Base-by-base conservation (phyloP, 768 basidiomycete genomes). In the Auriscalpium microsporum region DNA sequence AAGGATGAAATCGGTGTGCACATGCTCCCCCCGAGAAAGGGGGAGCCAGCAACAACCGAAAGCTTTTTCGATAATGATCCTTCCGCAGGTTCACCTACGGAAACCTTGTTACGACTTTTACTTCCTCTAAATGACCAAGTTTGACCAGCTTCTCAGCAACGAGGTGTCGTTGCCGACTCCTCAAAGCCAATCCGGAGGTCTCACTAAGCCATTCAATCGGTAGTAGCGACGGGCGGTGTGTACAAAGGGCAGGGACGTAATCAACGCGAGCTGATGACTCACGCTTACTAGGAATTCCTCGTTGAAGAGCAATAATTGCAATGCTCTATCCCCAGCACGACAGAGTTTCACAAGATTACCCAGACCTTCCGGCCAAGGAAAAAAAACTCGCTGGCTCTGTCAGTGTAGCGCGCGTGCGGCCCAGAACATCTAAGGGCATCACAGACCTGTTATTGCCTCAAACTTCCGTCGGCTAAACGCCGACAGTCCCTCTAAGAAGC, bases 301-400 rank as follows among this genome's bases (percentile, higher is more conserved):
- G 82, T 86, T 87, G 83, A 87, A 86, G 86, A 86, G 83, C 84
- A 82, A 87, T 86, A 87, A 85, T 86, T 86, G 82, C 84, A 87
- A 85, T 85, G 82, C 83, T 86, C 85, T 84, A 86, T 86, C 83
- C 84, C 84, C 83, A 83, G 79, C 82, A 84, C 79, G 80, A 83
- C 80, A 77, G 77, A 78, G 80, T 82, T 83, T 83, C 80, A 83
- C 80, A 82, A 82, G 81, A 82, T 83, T 83, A 81, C 81, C 81
- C 79, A 75, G 76, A 76, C 83, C 82, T 85, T 83, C 78, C 81
- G 78, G 84, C 72, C 80, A 80, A 85, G 84, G 82, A 73, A 72
- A 78, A 76, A 78, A 76, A 78, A 85, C 84, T 85, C 83, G 80
- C 84, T 87, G 85, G 84, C 83, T 81, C 83, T 80, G 84, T 87